phyloP scores from a whole-genome alignment of 2,329 filamentous ascomycete species.

The Paecilomyces variotii region DNA sequence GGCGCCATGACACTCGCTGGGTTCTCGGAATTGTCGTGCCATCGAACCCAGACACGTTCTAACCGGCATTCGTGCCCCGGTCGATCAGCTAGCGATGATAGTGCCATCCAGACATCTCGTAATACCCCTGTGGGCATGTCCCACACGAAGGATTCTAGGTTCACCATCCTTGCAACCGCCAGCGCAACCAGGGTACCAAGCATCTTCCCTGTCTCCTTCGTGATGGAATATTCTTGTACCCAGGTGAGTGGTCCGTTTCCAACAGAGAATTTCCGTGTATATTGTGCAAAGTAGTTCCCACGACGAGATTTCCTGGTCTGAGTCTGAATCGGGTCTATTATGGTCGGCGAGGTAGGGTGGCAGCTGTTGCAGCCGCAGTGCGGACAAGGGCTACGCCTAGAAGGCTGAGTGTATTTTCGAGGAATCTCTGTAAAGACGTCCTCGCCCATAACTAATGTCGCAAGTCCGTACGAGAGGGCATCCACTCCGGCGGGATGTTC shows the following conservation, averaged over 20 bases:
- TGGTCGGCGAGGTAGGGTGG: constrained; percentile 9
- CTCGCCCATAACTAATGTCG: constrained; percentile 68
- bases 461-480: constrained; percentile 72
- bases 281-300: constrained; percentile 70
- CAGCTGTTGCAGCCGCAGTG: constrained; percentile 22
- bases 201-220: constrained; percentile 80
- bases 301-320: constrained; percentile 32
- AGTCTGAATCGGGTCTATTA: not conserved
- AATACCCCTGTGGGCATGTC: constrained; percentile 83
- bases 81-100: constrained; percentile 61
- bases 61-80: constrained; percentile 57
- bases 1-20: constrained; percentile 10
- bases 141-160: constrained; percentile 76
- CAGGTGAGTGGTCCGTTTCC: constrained; percentile 73
- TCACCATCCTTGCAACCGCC: constrained; percentile 72
- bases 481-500: constrained; percentile 67
- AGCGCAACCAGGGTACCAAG: constrained; percentile 73
- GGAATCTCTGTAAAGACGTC: constrained; percentile 50
- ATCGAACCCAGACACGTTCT: constrained; percentile 70
- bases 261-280: constrained; percentile 72
- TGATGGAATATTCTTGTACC: constrained; percentile 75
- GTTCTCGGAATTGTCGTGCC: constrained; percentile 64
- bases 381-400: constrained; percentile 13
- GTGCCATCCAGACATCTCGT: constrained; percentile 70
- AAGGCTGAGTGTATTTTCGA: constrained; percentile 21